Evolutionary conservation across 305 asterid species (phyloP), one percentile per base, ranked within the genome.

Genomic region (Fraxinus greggii): DNA sequence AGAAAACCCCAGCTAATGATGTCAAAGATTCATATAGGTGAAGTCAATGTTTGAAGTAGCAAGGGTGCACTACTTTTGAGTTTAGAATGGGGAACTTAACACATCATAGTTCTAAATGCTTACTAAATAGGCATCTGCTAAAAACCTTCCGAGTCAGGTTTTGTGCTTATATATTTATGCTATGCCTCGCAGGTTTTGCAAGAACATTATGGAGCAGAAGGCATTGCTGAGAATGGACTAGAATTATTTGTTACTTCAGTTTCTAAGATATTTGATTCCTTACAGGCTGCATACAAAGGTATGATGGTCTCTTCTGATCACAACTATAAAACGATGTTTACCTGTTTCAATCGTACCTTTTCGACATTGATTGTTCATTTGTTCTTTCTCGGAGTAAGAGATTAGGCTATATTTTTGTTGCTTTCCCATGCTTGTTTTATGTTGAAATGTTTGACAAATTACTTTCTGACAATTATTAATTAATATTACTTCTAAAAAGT

Each of bases 221-320:
- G 90, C 80, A 82, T 89, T 78, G 86, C 88, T 48, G 81, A 87
- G 87, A 84, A 89, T 84, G 99, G 95, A 80, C 40, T 88, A 70
- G 93, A 90, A 86, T 86, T 96, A 72, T 89, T 92, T 83, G 80
- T 89, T 84, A 85, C 85, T 78, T 87, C 95, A 83, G 88, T 94
- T 79, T 88, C 95, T 12, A 94, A 93, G 88, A 86, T 91, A 77
- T 93, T 90, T 83, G 91, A 88, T 76, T 87, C 91, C 85, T 81
- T 94, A 80, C 92, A 84, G 86, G 86, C 84, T 28, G 91, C 91
- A 76, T 92, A 90, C 72, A 77, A 86, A 88, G 99, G 99, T 96
- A 78, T 35, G 72, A 65, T 79, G 65, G 70, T 82, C 83, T 35
- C 15, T 61, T 80, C 67, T 54, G 82, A 21, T 59, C 69, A 59